Evolutionary conservation across 306 rosid species (phyloP).

Genomic region (Begonia peltatifolia): DNA sequence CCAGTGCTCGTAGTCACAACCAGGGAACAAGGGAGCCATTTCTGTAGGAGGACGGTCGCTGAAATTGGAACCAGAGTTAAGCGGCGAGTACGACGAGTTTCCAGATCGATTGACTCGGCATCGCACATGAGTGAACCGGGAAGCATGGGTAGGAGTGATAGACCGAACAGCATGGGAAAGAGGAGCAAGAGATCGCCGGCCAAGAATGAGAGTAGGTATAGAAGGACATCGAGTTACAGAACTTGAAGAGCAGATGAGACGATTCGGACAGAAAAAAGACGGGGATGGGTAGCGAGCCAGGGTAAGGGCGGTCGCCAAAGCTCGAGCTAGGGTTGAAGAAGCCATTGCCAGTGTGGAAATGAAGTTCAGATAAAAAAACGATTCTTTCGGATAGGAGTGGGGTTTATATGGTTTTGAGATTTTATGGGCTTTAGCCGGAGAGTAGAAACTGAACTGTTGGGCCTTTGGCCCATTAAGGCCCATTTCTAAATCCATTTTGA

Average conservation of each 20-base stretch:
- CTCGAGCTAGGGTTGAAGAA: conserved; percentile 30
- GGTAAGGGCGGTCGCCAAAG: conserved; percentile 9
- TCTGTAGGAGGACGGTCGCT: conserved; percentile 88
- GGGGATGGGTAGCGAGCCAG: conserved; percentile 13
- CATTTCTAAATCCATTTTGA: too few relatives aligned
- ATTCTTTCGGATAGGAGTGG: too few relatives aligned
- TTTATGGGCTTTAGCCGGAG: too few relatives aligned
- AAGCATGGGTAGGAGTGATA: neutral
- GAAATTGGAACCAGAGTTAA: conserved; percentile 56
- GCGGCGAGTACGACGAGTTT: conserved; percentile 45
- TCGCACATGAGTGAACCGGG: conserved; percentile 37
- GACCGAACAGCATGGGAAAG: conserved; percentile 19
- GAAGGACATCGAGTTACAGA: conserved; percentile 21
- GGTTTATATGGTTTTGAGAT: too few relatives aligned
- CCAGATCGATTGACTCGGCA: conserved; percentile 65
- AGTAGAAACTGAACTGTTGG: too few relatives aligned
- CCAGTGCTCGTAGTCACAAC: conserved; percentile 94
- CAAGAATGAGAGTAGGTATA: conserved; percentile 17
- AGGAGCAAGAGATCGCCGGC: conserved; percentile 25
- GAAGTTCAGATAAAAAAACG: too few relatives aligned
- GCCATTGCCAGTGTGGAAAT: too few relatives aligned
- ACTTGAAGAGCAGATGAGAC: conserved; percentile 15
- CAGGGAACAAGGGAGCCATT: conserved; percentile 96
- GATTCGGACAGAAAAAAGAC: conserved; percentile 14
- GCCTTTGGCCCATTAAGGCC: too few relatives aligned